Conservation (phyloP, 2,329 filamentous ascomycete genomes). For the Westerdykella aurantiaca region DNA sequence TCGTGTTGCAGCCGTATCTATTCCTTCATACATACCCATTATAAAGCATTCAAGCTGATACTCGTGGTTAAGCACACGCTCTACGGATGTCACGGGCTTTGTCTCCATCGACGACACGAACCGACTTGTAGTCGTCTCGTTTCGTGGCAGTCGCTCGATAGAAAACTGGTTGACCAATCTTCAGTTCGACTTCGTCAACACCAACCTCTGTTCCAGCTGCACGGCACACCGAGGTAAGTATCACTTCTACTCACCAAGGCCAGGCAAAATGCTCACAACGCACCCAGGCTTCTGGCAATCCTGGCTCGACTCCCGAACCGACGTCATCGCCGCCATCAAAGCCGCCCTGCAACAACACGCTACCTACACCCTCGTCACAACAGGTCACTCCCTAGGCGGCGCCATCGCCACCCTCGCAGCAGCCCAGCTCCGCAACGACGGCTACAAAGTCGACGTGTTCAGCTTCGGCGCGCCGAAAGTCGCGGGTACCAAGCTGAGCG, state of each 20-base stretch:
- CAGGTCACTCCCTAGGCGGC: slow-evolving; percentile 65
- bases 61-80: not conserved
- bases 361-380: slow-evolving; percentile 50
- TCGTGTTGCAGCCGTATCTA: not conserved
- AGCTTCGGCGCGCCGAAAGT: slow-evolving; percentile 63
- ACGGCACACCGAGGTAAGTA: slow-evolving; percentile 41
- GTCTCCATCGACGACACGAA: slow-evolving; percentile 43
- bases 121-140: slow-evolving; percentile 52
- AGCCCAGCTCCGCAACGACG: slow-evolving; percentile 40
- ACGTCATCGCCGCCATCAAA: slow-evolving; percentile 42
- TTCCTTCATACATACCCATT: not conserved
- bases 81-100: slow-evolving; percentile 44
- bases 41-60: slow-evolving; percentile 6
- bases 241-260: too few species aligned
- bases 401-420: slow-evolving; percentile 59
- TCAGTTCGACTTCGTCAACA: slow-evolving; percentile 39
- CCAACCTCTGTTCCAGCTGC: slow-evolving; percentile 45
- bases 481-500: slow-evolving; percentile 54
- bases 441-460: slow-evolving; percentile 39
- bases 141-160: slow-evolving; percentile 54
- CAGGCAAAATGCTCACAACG: not conserved
- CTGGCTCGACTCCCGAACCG: slow-evolving; percentile 50
- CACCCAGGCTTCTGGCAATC: slow-evolving; percentile 51
- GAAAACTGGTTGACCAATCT: slow-evolving; percentile 59
- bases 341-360: slow-evolving; percentile 46